These are phyloP conservation scores for Thalassiosira livingstoniorum DNA, from an alignment of 352 stramenopile genomes.

Conservation along the genomic window DNA sequence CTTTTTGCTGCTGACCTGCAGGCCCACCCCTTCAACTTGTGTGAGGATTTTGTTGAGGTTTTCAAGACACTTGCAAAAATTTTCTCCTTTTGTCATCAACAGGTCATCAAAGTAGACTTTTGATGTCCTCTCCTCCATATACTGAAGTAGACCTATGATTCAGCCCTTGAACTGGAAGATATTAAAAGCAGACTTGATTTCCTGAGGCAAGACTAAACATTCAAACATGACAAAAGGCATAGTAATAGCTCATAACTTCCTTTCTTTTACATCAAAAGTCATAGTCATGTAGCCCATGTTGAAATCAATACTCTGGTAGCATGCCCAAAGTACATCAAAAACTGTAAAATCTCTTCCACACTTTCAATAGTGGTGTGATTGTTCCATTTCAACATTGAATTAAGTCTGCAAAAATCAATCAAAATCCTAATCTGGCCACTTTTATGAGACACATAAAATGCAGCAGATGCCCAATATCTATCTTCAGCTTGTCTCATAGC, in stretches of 20 bases:
- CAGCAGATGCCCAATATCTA: conserved; percentile 13
- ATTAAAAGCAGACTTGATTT: conserved; percentile 9
- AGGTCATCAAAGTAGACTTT: conserved; percentile 32
- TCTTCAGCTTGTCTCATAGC: not conserved
- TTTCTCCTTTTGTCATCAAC: not conserved
- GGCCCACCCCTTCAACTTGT: not conserved
- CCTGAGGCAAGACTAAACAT: conserved; percentile 26
- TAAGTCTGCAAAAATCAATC: no score
- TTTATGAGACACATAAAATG: conserved; percentile 18
- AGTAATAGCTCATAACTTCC: conserved; percentile 13
- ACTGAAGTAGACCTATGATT: conserved; percentile 1
- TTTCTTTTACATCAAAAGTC: not conserved
- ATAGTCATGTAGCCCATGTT: no score
- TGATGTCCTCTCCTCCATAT: not conserved
- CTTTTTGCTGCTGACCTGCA: conserved; percentile 30
- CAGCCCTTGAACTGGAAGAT: conserved; percentile 2
- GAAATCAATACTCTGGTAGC: no score
- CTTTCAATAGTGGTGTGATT: no score
- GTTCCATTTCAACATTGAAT: no score
- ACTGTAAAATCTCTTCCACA: no score
- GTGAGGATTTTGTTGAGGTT: conserved; percentile 16
- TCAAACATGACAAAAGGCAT: conserved; percentile 12
- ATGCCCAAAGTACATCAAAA: no score
- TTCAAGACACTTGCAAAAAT: conserved; percentile 13
- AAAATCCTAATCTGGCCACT: not conserved